Evolutionary conservation across 192 early-diverging fungal genomes (phyloP), one percentile per base, ranked within the genome.

Genomic region (Physocladia obscura): DNA sequence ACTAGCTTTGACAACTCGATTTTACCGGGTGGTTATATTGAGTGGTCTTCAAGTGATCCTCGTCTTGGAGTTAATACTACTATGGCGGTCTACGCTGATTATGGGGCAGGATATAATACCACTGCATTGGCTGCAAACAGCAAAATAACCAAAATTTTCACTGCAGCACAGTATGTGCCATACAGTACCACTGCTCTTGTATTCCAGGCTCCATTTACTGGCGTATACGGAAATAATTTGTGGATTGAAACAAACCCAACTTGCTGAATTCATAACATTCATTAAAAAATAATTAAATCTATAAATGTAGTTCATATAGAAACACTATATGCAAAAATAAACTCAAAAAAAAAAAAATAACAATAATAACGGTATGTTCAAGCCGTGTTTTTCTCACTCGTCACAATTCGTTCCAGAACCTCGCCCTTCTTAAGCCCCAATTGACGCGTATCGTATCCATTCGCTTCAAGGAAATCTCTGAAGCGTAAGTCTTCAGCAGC

Each of bases 351-450:
- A n/a, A n/a, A n/a, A n/a, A n/a, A n/a, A n/a, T n/a, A n/a, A n/a
- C n/a, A n/a, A n/a, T n/a, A n/a, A n/a, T n/a, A n/a, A n/a, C n/a
- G n/a, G n/a, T n/a, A n/a, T n/a, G n/a, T n/a, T n/a, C n/a, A n/a
- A n/a, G n/a, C n/a, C n/a, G n/a, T n/a, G n/a, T n/a, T n/a, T n/a
- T n/a, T n/a, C n/a, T n/a, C n/a, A n/a, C n/a, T n/a, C n/a, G n/a
- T n/a, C n/a, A n/a, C n/a, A n/a, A n/a, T n/a, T n/a, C n/a, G n/a
- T n/a, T n/a, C n/a, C n/a, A 44, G 40, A n/a, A 44, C 40, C 40
- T 54, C 51, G 13, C 8, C 51, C 51, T 54, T 22, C 51, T 54
- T 54, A 5, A 54, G 51, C 6, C 51, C 51, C 51, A 54, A 54
- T 26, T 54, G 51, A 5, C 8, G 22, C 51, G 22, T 22, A 26